Percentiles rank a stretch among this genome's conserved stretches.
Evolutionary conservation across 257 asterid species (phyloP).

Genomic region (Echites panduratus): DNA sequence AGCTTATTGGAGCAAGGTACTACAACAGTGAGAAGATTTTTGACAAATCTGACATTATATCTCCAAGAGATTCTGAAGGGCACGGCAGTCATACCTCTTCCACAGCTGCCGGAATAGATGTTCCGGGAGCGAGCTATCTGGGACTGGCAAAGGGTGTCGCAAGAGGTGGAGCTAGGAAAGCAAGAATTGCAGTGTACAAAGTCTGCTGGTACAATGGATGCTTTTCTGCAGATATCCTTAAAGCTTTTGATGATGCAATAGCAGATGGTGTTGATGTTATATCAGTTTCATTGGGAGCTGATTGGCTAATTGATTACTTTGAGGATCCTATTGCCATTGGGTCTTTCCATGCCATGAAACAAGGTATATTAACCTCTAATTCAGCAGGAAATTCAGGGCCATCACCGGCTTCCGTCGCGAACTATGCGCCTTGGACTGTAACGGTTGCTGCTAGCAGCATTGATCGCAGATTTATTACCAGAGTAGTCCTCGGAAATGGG

Average conservation of each 20-base stretch:
- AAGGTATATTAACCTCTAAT: slow-evolving; percentile 31
- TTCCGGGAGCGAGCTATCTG: slow-evolving; percentile 35
- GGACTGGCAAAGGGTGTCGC: slow-evolving; percentile 51
- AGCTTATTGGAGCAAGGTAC: slow-evolving; percentile 8
- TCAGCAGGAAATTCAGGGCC: slow-evolving; percentile 39
- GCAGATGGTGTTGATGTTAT: slow-evolving; percentile 29
- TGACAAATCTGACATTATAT: not conserved
- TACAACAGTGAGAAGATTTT: slow-evolving; percentile 12
- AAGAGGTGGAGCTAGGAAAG: slow-evolving; percentile 51
- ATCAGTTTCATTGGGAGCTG: slow-evolving; percentile 25
- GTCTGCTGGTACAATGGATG: slow-evolving; percentile 34
- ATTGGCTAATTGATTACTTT: slow-evolving; percentile 22
- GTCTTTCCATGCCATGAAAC: slow-evolving; percentile 41
- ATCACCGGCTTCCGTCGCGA: slow-evolving; percentile 23
- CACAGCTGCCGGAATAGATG: slow-evolving; percentile 6
- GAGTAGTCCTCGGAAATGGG: slow-evolving; percentile 32
- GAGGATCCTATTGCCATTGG: slow-evolving; percentile 34
- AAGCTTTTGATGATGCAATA: slow-evolving; percentile 33
- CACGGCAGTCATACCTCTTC: slow-evolving; percentile 14
- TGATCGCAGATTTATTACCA: slow-evolving; percentile 32
- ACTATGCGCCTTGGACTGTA: slow-evolving; percentile 34
- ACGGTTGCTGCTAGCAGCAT: slow-evolving; percentile 49
- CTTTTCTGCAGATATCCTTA: not conserved
- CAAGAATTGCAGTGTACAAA: slow-evolving; percentile 53
- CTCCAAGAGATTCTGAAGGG: slow-evolving; percentile 10